These are phyloP conservation scores for Phycomyces blakesleeanus DNA, from an alignment of 192 early-diverging fungal species.

Conservation along the genomic window DNA sequence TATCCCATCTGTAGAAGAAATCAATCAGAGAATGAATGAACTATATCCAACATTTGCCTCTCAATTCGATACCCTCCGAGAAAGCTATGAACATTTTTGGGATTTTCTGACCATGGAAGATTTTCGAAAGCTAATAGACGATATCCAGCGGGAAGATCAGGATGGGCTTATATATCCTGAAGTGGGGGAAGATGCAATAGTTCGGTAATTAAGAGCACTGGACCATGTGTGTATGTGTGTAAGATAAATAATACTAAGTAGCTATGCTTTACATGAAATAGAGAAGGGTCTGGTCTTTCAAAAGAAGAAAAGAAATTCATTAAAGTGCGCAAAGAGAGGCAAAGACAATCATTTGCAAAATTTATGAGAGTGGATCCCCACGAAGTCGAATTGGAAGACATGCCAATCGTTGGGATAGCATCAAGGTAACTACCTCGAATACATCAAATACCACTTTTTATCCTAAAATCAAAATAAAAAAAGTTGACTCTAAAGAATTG, in stretches of 20 bases:
- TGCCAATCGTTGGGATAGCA: constrained; percentile 70
- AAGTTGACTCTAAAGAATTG: too few species aligned
- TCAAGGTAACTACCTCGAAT: constrained; percentile 53
- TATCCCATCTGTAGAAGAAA: constrained; percentile 16
- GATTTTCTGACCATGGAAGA: constrained; percentile 23
- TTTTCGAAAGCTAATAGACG: constrained; percentile 17
- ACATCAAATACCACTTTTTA: too few species aligned
- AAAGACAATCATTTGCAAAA: constrained; percentile 65
- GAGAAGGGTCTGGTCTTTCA: constrained; percentile 36
- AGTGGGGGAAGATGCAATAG: constrained; percentile 8
- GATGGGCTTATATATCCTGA: constrained; percentile 2
- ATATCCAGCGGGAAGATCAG: not conserved
- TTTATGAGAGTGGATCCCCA: constrained; percentile 66
- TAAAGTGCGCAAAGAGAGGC: constrained; percentile 43
- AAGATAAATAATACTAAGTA: not conserved
- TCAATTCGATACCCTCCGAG: constrained; percentile 15
- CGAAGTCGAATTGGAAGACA: constrained; percentile 62
- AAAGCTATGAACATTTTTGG: constrained; percentile 18
- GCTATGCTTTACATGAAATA: not conserved
- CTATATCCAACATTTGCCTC: constrained; percentile 19
- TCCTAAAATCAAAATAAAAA: too few species aligned
- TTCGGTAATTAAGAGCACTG: not conserved
- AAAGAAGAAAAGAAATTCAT: constrained; percentile 46
- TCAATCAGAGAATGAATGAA: constrained; percentile 18
- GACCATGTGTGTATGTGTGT: not conserved